Base-by-base conservation (phyloP, 139 green algal genomes). In the Picochlorum sp. region DNA sequence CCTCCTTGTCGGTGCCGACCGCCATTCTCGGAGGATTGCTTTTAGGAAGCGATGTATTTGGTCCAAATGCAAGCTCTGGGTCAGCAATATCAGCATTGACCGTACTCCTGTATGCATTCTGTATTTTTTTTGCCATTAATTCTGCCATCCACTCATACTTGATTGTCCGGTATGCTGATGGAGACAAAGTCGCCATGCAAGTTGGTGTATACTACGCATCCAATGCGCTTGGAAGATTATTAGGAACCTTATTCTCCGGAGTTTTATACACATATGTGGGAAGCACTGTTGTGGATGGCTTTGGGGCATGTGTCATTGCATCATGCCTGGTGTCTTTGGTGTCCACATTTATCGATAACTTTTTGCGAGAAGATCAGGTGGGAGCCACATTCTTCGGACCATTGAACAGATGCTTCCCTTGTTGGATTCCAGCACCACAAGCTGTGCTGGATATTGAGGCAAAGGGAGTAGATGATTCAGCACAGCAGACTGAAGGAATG, bases 191-290 rank as follows among this genome's bases (percentile, higher is more conserved):
- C 47, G 82, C 86, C 20, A 88, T 86, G 62, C 89, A 84, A 38
- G 82, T 95, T 4, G 88, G 88, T 18, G 90, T 91, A 60, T 95
- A 95, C 71, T 95, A 95, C 70, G 84, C 83, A 65, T 72, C 81
- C 9, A 95, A 95, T 61, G 87, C 87, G 2, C 73, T 86, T 52
- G 87, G 87, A 1, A 79, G 87, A 8, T 73, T 95, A 21, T 62
- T 68, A 23, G 86, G 88, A 56, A 95, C 88, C 2, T 66, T 95
- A 6, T 69, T 85, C 3, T 87, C 76, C 2, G 87, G 83, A 10
- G 81, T 83, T 26, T 70, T 94, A 57, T 95, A 94, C 69, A 81
- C 77, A 3, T 91, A 85, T 61, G 76, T 74, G 0, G 83, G 81
- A 16, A 62, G 51, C 59, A 80, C 45, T 23, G 34, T 80, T 3